Evolutionary conservation across 345 rosid species (phyloP).

Genomic region (Populus alba): DNA sequence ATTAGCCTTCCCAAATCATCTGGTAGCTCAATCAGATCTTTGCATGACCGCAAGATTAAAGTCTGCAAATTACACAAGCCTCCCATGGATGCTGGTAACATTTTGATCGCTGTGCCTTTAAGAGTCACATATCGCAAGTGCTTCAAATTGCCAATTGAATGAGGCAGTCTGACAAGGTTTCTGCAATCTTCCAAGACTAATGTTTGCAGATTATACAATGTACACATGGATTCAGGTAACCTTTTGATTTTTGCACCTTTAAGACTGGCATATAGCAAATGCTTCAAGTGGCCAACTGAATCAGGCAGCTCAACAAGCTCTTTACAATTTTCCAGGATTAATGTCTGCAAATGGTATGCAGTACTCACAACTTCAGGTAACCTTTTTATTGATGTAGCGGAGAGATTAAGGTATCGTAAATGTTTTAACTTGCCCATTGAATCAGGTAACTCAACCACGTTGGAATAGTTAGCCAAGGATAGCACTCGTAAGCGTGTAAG

Average conservation of each 20-base stretch:
- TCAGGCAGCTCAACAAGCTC: not conserved
- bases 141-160: not conserved
- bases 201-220: not conserved
- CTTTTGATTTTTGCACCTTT: not conserved
- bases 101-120: conserved; percentile 22
- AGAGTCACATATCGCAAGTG: conserved; percentile 25
- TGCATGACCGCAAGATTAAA: conserved; percentile 30
- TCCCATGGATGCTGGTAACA: conserved; percentile 30
- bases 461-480: conserved; percentile 28
- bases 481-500: conserved; percentile 37
- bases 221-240: not conserved
- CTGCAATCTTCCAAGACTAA: not conserved
- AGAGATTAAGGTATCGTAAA: not conserved
- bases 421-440: conserved; percentile 36
- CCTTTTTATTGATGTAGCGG: not conserved
- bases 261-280: not conserved
- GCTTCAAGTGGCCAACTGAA: not conserved
- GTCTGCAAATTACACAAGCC: conserved; percentile 35
- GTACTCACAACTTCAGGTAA: not conserved
- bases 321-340: not conserved
- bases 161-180: not conserved
- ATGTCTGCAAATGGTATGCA: not conserved
- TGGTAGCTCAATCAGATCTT: conserved; percentile 32
- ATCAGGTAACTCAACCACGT: conserved; percentile 22
- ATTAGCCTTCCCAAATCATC: conserved; percentile 25